A percentile compares a stretch with the other conserved stretches of the same genome.
phyloP scores from a whole-genome alignment of 208 protist genomes.

The Crithidia expoeki region DNA sequence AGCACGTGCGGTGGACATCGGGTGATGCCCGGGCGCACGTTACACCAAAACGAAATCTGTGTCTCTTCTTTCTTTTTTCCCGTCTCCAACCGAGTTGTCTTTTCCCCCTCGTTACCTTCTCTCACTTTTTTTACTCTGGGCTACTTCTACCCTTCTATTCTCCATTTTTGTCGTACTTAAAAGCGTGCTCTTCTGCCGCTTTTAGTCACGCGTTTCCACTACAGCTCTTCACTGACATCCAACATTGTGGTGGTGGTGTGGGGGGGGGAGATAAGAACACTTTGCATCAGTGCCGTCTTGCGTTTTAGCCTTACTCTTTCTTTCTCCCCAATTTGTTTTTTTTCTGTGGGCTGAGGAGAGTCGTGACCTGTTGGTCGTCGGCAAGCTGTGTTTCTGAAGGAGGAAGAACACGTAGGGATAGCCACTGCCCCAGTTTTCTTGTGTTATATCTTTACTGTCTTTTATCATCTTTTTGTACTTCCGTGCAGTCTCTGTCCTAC shows the following conservation, averaged over 20 bases:
- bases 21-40: background rate
- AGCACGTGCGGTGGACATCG: background rate
- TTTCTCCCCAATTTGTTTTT: background rate
- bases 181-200: no score
- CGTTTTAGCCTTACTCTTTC: background rate
- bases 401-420: background rate
- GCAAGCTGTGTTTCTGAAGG: background rate
- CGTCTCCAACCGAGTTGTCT: background rate
- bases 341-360: background rate
- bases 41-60: constrained; percentile 12
- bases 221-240: no score
- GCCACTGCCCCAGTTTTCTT: background rate
- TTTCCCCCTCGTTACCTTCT: no score
- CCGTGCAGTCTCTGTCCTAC: background rate
- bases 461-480: constrained; percentile 4
- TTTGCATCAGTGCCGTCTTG: background rate
- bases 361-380: background rate
- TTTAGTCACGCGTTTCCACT: background rate
- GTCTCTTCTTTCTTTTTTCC: constrained; percentile 8
- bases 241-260: no score
- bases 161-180: no score
- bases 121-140: no score
- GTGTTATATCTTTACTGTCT: background rate
- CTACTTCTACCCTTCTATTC: no score
- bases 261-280: no score